phyloP scores from a whole-genome alignment of 305 asterid genomes.

The Fraxinus dipetala region DNA sequence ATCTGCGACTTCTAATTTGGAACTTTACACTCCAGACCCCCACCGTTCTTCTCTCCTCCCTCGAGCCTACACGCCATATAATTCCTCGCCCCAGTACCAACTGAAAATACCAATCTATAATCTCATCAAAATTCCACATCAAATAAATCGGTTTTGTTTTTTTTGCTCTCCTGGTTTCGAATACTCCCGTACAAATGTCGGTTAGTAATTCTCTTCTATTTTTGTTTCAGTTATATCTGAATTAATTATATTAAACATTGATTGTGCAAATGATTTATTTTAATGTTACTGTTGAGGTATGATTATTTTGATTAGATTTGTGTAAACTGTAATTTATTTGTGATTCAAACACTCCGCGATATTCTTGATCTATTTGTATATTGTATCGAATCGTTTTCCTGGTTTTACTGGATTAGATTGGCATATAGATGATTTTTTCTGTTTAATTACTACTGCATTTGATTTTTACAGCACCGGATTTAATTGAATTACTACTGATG shows the following conservation, averaged over 20 bases:
- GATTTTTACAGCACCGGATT: constrained; percentile 3
- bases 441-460: neutral
- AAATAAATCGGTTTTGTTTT: neutral
- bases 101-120: neutral
- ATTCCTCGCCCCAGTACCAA: neutral
- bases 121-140: neutral
- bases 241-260: neutral
- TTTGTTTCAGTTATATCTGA: neutral
- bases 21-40: neutral
- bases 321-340: neutral
- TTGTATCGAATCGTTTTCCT: constrained; percentile 6
- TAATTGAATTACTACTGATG: neutral
- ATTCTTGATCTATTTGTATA: neutral
- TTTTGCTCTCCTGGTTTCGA: neutral
- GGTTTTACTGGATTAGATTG: constrained; percentile 17
- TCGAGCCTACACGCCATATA: neutral
- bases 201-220: constrained; percentile 33
- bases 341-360: neutral
- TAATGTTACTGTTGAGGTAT: constrained; percentile 6
- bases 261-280: neutral
- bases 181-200: constrained; percentile 31
- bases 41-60: neutral
- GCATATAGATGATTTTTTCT: neutral
- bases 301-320: constrained; percentile 18
- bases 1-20: neutral